A percentile compares a stretch with the other conserved stretches of the same genome.
Conservation (phyloP, 179 eudicot species). For the Spergularia azorica region DNA sequence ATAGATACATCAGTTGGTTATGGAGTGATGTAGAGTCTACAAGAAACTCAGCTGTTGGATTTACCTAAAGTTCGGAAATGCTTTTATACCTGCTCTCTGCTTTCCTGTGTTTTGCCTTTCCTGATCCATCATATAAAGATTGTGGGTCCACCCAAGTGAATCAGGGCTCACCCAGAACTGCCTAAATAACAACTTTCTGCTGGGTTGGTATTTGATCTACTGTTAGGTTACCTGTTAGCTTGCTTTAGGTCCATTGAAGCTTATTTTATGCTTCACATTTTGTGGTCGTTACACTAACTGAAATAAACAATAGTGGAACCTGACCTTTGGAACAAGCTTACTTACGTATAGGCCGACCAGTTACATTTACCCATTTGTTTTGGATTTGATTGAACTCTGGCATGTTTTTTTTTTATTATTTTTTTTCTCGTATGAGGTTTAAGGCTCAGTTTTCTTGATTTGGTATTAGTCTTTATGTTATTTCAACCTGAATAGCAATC, state of each 20-base stretch:
- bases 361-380: neutral
- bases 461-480: neutral
- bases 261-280: slow-evolving; percentile 17
- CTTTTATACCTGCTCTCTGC: neutral
- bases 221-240: slow-evolving; percentile 43
- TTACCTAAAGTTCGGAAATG: too few relatives aligned
- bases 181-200: slow-evolving; percentile 6
- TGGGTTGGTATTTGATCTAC: slow-evolving; percentile 28
- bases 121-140: slow-evolving; percentile 20
- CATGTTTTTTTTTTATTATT: too few relatives aligned
- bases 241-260: slow-evolving; percentile 18
- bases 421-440: neutral
- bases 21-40: neutral
- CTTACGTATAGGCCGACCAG: neutral
- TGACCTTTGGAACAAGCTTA: slow-evolving; percentile 15
- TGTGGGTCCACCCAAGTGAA: slow-evolving; percentile 12
- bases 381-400: neutral
- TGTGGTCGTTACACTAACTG: slow-evolving; percentile 7
- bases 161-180: slow-evolving; percentile 30
- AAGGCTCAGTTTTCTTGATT: neutral
- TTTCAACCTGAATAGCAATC: too few relatives aligned
- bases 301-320: neutral
- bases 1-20: neutral
- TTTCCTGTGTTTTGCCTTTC: slow-evolving; percentile 12
- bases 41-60: too few relatives aligned